These are phyloP conservation scores for Hericium erinaceus DNA, from an alignment of 768 basidiomycete genomes.

Conservation along the genomic window DNA sequence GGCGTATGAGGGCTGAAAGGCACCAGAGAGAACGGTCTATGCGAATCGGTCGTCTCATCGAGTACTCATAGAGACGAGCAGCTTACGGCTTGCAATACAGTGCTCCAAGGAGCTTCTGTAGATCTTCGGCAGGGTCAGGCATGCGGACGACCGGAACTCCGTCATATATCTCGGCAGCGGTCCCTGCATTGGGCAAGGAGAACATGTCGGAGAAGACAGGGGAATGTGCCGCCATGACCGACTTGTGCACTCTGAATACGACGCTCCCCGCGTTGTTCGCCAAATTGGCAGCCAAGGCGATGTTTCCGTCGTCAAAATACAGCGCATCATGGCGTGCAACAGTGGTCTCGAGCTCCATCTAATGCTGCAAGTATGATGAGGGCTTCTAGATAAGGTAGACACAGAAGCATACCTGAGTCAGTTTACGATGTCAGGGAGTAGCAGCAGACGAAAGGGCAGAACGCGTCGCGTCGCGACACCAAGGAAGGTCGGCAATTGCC, in stretches of 20 bases:
- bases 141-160: conserved; percentile 21
- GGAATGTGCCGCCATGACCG: neutral
- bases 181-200: neutral
- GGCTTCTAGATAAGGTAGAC: no score
- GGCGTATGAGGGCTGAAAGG: neutral
- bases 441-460: no score
- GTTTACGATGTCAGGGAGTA: no score
- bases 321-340: neutral
- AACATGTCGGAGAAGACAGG: neutral
- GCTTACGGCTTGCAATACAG: neutral
- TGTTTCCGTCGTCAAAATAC: neutral
- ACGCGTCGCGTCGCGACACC: no score
- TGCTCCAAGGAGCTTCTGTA: conserved; percentile 18
- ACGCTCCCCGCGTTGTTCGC: neutral
- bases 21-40: neutral
- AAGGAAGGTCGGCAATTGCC: no score
- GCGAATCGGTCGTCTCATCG: no score
- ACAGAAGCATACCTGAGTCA: no score
- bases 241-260: neutral
- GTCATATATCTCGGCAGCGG: conserved; percentile 18
- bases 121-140: conserved; percentile 21
- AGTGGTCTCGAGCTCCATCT: neutral
- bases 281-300: neutral
- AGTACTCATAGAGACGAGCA: neutral
- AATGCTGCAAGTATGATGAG: no score